Conservation (phyloP, 2,329 filamentous ascomycete genomes). For the Cladophialophora chaetospira region DNA sequence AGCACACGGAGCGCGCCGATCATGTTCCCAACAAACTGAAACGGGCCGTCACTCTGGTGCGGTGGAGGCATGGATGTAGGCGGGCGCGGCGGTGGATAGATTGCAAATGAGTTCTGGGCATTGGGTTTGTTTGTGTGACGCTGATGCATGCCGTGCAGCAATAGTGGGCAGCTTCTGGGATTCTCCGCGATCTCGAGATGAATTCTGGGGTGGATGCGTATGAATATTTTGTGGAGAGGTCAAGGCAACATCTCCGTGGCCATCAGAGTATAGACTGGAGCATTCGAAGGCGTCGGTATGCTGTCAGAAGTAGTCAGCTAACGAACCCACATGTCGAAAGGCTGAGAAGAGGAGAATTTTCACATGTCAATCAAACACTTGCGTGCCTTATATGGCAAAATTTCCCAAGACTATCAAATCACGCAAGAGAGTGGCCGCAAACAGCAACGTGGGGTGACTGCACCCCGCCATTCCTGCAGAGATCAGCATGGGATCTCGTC, state of each 20-base stretch:
- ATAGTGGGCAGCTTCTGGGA: conserved; percentile 9
- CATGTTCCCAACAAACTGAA: conserved; percentile 5
- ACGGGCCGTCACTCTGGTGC: conserved; percentile 1
- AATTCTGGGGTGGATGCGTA: conserved; percentile 1
- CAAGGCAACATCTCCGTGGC: not conserved
- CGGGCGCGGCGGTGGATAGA: too few relatives aligned
- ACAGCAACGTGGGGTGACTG: conserved; percentile 11
- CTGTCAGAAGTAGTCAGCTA: not conserved
- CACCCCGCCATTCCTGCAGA: conserved; percentile 21
- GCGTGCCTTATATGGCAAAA: conserved; percentile 14
- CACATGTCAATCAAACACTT: conserved; percentile 19
- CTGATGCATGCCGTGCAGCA: not conserved
- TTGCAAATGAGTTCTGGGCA: not conserved
- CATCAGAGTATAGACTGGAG: not conserved
- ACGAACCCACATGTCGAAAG: not conserved
- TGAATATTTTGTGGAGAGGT: not conserved
- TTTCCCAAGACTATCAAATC: conserved; percentile 3
- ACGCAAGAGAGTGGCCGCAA: conserved; percentile 4
- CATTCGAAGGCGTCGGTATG: not conserved
- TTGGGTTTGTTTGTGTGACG: not conserved
- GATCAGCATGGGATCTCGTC: conserved; percentile 15
- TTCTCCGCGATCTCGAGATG: conserved; percentile 6
- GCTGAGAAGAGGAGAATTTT: not conserved
- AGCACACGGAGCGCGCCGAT: conserved; percentile 11
- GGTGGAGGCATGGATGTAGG: not conserved